These are phyloP conservation scores for Cordyceps cateniannulata DNA, from an alignment of 2,329 filamentous ascomycete genomes.

Conservation along the genomic window DNA sequence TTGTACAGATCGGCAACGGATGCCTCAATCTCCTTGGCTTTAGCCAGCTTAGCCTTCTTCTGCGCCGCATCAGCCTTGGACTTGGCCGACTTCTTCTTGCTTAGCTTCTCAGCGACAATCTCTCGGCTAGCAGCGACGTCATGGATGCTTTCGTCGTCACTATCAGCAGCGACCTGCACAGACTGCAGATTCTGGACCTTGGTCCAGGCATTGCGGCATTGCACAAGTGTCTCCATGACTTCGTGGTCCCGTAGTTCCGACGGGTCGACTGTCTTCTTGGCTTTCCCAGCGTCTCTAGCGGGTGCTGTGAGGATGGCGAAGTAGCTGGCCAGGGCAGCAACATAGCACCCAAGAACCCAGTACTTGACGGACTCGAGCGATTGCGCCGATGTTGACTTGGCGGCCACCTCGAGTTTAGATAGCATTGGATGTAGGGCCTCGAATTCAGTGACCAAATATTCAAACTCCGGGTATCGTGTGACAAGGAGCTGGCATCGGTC, in stretches of 20 bases:
- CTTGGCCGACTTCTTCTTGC: slow-evolving; percentile 29
- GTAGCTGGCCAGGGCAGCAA: slow-evolving; percentile 85
- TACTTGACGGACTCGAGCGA: slow-evolving; percentile 65
- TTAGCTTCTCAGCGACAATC: slow-evolving; percentile 16
- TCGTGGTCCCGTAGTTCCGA: slow-evolving; percentile 81
- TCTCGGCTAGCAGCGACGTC: slow-evolving; percentile 15
- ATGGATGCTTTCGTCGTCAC: slow-evolving; percentile 27
- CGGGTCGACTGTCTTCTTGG: slow-evolving; percentile 59
- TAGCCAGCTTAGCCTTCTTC: slow-evolving; percentile 37
- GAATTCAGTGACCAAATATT: slow-evolving; percentile 76
- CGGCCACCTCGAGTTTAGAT: slow-evolving; percentile 49
- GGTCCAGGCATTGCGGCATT: slow-evolving; percentile 75
- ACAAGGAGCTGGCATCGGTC: slow-evolving; percentile 72
- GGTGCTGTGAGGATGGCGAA: slow-evolving; percentile 88
- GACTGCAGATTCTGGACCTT: slow-evolving; percentile 61
- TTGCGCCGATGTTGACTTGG: slow-evolving; percentile 43
- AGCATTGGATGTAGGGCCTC: slow-evolving; percentile 63
- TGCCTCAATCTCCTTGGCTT: slow-evolving; percentile 60
- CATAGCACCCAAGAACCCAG: slow-evolving; percentile 76
- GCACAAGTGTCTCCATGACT: slow-evolving; percentile 78
- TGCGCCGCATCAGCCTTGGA: slow-evolving; percentile 29
- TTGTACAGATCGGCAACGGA: slow-evolving; percentile 63
- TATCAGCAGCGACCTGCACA: slow-evolving; percentile 31
- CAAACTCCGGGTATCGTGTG: slow-evolving; percentile 85
- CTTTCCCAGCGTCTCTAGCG: slow-evolving; percentile 49